phyloP scores from a whole-genome alignment of 2,329 filamentous ascomycete genomes.

The Aureobasidium sp. region DNA sequence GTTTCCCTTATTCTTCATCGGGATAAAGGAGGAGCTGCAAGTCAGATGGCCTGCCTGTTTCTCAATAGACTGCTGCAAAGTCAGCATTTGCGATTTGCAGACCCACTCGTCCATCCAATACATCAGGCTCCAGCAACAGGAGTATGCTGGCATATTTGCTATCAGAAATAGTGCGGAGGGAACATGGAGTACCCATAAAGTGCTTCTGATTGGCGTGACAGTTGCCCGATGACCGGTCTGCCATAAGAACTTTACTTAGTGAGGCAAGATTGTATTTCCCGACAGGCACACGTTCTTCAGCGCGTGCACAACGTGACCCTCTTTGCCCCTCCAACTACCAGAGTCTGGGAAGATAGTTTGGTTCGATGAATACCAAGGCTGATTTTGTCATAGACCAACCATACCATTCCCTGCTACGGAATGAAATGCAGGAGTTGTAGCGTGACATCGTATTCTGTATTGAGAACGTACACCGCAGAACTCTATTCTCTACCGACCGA shows the following conservation, averaged over 20 bases:
- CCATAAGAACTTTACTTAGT: not conserved
- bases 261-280: not conserved
- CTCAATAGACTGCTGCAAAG: conserved; percentile 2
- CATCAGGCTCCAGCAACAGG: not conserved
- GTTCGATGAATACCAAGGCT: not conserved
- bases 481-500: no score
- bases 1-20: not conserved
- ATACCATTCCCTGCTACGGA: not conserved
- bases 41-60: conserved; percentile 2
- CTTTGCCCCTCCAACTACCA: not conserved
- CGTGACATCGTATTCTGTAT: not conserved
- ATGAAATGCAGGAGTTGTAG: not conserved
- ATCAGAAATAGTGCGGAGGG: not conserved
- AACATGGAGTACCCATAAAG: not conserved
- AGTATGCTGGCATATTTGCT: not conserved
- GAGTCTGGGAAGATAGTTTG: not conserved
- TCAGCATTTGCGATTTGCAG: not conserved
- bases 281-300: not conserved
- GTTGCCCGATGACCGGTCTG: not conserved
- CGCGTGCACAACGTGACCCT: not conserved
- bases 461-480: no score
- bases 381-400: not conserved
- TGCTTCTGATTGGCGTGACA: not conserved
- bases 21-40: not conserved
- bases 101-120: not conserved